These are phyloP conservation scores for Saturnispora sanitii DNA, from an alignment of 805 yeast species.

Conservation along the genomic window DNA sequence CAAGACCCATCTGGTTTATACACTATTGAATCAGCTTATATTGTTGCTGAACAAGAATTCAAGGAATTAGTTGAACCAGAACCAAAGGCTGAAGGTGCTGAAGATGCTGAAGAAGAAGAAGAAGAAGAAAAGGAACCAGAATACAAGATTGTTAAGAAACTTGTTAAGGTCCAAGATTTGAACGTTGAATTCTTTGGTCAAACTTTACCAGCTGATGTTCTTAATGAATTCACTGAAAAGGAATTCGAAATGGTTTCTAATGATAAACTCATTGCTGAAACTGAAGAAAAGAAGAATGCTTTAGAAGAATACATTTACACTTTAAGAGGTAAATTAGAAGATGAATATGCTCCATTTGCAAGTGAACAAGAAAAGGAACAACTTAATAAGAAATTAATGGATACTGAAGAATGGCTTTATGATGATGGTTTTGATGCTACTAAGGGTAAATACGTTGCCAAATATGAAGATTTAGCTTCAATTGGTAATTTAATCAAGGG, in stretches of 20 bases:
- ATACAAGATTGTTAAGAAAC: constrained; percentile 83
- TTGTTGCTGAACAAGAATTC: constrained; percentile 82
- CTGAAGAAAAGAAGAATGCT: constrained; percentile 97
- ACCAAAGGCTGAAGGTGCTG: constrained; percentile 26
- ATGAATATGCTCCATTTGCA: constrained; percentile 79
- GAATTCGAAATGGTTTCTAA: constrained; percentile 79
- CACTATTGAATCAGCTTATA: constrained; percentile 88
- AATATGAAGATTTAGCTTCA: constrained; percentile 92
- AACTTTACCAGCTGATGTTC: constrained; percentile 44
- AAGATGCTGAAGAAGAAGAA: constrained; percentile 21
- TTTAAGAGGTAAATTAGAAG: constrained; percentile 93
- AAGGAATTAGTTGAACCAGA: constrained; percentile 77
- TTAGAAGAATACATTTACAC: constrained; percentile 97
- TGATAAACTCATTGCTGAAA: constrained; percentile 95
- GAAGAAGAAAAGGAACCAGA: constrained; percentile 65
- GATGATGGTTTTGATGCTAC: constrained; percentile 94
- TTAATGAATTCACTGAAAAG: constrained; percentile 61
- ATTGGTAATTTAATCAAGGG: constrained; percentile 93
- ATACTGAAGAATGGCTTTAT: constrained; percentile 97
- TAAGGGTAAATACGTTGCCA: constrained; percentile 95
- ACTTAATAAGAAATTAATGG: constrained; percentile 60
- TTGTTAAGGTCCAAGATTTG: constrained; percentile 84
- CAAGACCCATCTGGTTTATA: constrained; percentile 95
- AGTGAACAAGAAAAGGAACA: constrained; percentile 81
- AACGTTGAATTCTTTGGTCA: constrained; percentile 49